These are phyloP conservation scores for Stromatinia cepivora DNA, from an alignment of 2,329 filamentous ascomycete genomes.

Conservation along the genomic window DNA sequence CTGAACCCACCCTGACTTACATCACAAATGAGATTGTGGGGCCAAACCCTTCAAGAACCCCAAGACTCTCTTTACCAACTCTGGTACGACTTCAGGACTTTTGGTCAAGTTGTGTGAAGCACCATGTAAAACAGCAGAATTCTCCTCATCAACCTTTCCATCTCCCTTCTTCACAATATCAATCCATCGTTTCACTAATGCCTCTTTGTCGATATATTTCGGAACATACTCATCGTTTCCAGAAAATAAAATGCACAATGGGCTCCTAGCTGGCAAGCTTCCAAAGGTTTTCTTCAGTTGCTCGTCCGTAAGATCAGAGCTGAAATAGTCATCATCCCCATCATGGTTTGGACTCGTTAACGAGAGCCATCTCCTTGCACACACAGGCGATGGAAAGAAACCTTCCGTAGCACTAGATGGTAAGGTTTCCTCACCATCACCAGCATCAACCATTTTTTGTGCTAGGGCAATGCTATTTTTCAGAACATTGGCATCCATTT, in stretches of 20 bases:
- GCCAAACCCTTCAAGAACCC: constrained; percentile 47
- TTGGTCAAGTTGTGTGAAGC: constrained; percentile 54
- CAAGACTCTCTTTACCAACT: constrained; percentile 52
- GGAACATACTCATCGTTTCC: constrained; percentile 54
- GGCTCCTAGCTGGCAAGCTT: constrained; percentile 44
- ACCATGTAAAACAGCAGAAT: constrained; percentile 50
- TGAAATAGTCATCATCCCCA: constrained; percentile 69
- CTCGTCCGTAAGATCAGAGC: constrained; percentile 57
- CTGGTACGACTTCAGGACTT: constrained; percentile 48
- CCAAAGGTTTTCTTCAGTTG: constrained; percentile 59
- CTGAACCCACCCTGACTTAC: background rate
- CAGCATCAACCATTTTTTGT: constrained; percentile 45
- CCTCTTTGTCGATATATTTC: constrained; percentile 48
- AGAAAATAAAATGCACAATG: constrained; percentile 52
- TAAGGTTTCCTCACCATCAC: constrained; percentile 48
- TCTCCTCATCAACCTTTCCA: constrained; percentile 49
- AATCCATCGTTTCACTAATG: constrained; percentile 52
- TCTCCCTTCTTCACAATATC: constrained; percentile 46
- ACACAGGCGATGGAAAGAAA: constrained; percentile 48
- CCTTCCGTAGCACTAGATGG: constrained; percentile 36
- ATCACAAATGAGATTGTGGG: constrained; percentile 9
- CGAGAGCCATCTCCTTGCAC: constrained; percentile 59
- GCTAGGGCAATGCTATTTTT: constrained; percentile 43
- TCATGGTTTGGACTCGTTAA: constrained; percentile 55
- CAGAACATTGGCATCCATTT: constrained; percentile 44